Evolutionary conservation across 2,329 filamentous ascomycete genomes (phyloP).

Genomic region (Sporothrix schenckii): DNA sequence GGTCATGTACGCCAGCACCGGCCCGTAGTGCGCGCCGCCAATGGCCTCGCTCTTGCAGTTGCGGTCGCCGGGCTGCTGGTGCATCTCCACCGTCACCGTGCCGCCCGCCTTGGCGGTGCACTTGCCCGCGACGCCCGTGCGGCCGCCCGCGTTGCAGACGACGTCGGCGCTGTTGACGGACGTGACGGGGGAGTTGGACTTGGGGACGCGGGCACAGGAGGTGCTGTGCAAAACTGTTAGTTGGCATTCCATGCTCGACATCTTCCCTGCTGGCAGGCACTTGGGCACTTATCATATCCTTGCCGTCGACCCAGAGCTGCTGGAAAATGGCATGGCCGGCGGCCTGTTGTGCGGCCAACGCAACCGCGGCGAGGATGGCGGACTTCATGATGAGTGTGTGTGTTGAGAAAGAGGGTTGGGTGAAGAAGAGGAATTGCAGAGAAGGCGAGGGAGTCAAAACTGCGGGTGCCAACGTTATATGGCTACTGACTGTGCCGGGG

Average conservation of each 20-base stretch:
- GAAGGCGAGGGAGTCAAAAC: not conserved
- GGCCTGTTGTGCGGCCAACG: constrained; percentile 44
- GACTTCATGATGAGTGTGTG: constrained; percentile 17
- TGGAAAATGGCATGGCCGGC: constrained; percentile 58
- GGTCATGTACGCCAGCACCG: constrained; percentile 53
- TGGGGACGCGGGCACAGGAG: constrained; percentile 54
- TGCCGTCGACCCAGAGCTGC: constrained; percentile 52
- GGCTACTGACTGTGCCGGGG: not conserved
- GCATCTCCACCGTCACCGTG: constrained; percentile 61
- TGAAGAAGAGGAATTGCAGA: not conserved
- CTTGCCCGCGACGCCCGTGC: constrained; percentile 45
- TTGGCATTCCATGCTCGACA: not conserved
- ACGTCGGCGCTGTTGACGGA: constrained; percentile 50
- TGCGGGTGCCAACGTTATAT: constrained; percentile 16
- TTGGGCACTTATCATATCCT: constrained; percentile 44
- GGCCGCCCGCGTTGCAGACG: constrained; percentile 50
- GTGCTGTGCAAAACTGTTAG: not conserved
- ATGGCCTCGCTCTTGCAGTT: constrained; percentile 53
- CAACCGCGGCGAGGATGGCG: not conserved
- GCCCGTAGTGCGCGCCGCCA: constrained; percentile 56
- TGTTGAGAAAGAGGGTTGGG: not conserved
- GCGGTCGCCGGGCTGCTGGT: constrained; percentile 51
- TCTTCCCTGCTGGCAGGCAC: no score
- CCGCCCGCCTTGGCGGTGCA: constrained; percentile 54
- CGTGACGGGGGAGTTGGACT: constrained; percentile 56